phyloP scores from a whole-genome alignment of 306 rosid genomes.

The Gastrolobium villosum region DNA sequence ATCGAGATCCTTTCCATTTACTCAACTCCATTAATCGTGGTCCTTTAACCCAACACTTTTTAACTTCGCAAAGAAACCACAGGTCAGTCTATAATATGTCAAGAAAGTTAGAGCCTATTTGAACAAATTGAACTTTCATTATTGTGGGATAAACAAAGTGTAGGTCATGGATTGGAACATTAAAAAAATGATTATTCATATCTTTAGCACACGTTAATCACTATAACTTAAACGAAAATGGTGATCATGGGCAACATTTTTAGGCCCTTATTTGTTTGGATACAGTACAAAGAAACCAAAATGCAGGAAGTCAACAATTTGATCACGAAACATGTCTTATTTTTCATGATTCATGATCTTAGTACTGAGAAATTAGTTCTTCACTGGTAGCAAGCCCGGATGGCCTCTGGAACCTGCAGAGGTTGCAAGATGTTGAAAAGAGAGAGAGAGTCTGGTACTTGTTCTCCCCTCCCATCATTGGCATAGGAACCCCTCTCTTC shows the following conservation, averaged over 20 bases:
- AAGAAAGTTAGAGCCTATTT: not conserved
- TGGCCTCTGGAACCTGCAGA: conserved; percentile 68
- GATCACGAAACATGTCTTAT: conserved; percentile 16
- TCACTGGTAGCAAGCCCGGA: conserved; percentile 46
- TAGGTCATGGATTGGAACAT: not conserved
- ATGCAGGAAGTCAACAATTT: conserved; percentile 1
- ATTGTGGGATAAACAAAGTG: not conserved
- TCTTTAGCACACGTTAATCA: conserved; percentile 24
- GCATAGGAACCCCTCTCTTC: conserved; percentile 78
- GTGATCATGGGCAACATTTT: conserved; percentile 52
- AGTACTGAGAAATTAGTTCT: conserved; percentile 60
- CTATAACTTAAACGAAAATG: conserved; percentile 21
- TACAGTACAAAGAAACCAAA: conserved; percentile 40
- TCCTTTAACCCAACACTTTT: too few relatives aligned
- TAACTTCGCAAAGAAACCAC: not conserved
- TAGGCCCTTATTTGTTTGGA: conserved; percentile 57
- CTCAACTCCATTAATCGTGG: too few relatives aligned
- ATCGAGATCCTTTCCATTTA: too few relatives aligned
- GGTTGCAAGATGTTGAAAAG: conserved; percentile 61
- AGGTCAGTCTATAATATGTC: too few relatives aligned
- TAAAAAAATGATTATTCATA: conserved; percentile 8
- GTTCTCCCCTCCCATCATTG: conserved; percentile 84
- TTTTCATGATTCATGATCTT: conserved; percentile 32
- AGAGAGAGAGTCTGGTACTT: conserved; percentile 67
- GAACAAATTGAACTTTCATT: conserved; percentile 13